Evolutionary conservation across 2,329 filamentous ascomycete species (phyloP).

Genomic region (Exophiala lecanii-corni): DNA sequence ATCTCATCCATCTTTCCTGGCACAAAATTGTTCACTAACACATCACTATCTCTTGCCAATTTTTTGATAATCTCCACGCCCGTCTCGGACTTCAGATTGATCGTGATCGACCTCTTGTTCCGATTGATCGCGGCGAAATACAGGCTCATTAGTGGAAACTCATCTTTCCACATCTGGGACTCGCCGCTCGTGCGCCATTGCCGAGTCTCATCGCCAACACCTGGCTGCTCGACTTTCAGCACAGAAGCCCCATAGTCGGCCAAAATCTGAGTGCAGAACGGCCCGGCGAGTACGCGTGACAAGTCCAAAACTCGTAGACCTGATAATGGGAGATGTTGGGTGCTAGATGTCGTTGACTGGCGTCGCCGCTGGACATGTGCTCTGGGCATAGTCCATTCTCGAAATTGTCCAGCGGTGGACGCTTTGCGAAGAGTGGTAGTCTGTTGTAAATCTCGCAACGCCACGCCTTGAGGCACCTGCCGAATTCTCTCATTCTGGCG

Average conservation of each 20-base stretch:
- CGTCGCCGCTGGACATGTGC: too few species aligned
- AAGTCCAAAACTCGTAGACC: conserved; percentile 23
- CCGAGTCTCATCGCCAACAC: conserved; percentile 23
- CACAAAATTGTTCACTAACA: conserved; percentile 22
- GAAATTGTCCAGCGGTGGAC: too few species aligned
- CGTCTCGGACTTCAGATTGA: conserved; percentile 14
- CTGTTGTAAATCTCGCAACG: too few species aligned
- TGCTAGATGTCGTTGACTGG: background rate
- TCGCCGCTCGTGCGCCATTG: conserved; percentile 20
- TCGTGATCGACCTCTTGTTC: conserved; percentile 18
- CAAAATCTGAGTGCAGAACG: conserved; percentile 25
- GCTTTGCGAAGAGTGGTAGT: too few species aligned
- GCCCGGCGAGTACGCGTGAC: conserved; percentile 23
- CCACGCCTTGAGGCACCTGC: too few species aligned
- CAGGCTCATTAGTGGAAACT: conserved; percentile 10
- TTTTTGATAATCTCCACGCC: conserved; percentile 13
- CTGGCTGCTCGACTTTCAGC: conserved; percentile 28
- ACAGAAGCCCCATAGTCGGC: conserved; percentile 24
- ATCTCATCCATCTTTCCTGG: conserved; percentile 44
- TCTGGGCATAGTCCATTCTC: too few species aligned
- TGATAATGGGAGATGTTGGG: conserved; percentile 7
- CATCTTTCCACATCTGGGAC: conserved; percentile 18
- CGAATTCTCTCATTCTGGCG: too few species aligned
- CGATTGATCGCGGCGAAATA: conserved; percentile 17
- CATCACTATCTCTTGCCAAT: conserved; percentile 13